Base-by-base conservation (phyloP, 1,284 basidiomycete genomes). In the Boletus holoroseus region DNA sequence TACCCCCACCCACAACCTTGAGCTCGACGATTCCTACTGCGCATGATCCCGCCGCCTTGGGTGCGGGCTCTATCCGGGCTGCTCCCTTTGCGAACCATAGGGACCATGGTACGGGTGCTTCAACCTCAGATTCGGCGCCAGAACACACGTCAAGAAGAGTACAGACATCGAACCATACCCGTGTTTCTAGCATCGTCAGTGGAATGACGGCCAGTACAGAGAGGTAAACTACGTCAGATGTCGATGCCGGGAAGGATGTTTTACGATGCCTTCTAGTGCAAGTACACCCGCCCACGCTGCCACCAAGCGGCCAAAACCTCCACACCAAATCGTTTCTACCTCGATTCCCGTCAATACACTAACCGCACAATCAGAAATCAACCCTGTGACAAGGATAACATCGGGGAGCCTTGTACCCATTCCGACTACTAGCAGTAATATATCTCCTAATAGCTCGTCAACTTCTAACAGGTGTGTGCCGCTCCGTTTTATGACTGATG, bases 391-490 rank as follows among this genome's bases (percentile, higher is more conserved):
- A 13, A 59, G 38, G n/a, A 16, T 44, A 31, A 37, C 46, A 24
- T 28, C 34, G 13, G 44, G 12, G 18, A 43, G 36, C 24, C n/a
- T 20, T 13, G n/a, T 49, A 16, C 36, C 50, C 12, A 9, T 38
- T n/a, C 36, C 51, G 18, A 47, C 60, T 35, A 22, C 34, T 22
- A 43, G 47, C 41, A 28, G 20, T 15, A 32, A 13, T 15, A 1
- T 15, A 37, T 27, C 26, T 20, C 2, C 32, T 12, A 16, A 36
- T 28, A 12, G 15, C 18, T 34, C 30, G 9, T 43, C 51, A 22
- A 30, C 20, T 26, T 35, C 49, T 27, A n/a, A 37, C 13, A 49
- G 26, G 62, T 64, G 22, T 32, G 60, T 47, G 2, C 11, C 8
- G 13, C 39, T 30, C 16, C 34, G 7, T 36, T 22, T 26, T 11